Evolutionary conservation across 2,329 filamentous ascomycete species (phyloP).

Genomic region (Gnomoniopsis sp.): DNA sequence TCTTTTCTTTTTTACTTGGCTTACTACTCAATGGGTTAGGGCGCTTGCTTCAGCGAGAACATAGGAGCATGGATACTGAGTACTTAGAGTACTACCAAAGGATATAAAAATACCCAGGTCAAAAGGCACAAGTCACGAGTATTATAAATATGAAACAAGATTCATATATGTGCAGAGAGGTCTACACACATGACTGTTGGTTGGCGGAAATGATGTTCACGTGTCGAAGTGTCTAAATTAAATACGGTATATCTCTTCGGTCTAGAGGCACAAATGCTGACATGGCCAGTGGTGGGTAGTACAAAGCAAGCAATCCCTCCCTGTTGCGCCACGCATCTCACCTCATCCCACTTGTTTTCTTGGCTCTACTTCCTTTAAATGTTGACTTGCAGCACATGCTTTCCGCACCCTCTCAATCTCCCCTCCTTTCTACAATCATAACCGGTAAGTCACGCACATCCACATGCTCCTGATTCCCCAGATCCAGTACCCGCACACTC

Average conservation of each 20-base stretch:
- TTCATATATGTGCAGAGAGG: too few relatives aligned
- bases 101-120: conserved; percentile 9
- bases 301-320: neutral
- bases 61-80: neutral
- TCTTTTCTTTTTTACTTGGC: neutral
- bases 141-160: neutral
- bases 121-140: neutral
- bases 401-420: conserved; percentile 7
- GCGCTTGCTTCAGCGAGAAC: neutral
- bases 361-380: neutral
- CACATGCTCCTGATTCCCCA: conserved; percentile 71
- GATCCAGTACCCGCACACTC: conserved; percentile 68
- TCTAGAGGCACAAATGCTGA: neutral
- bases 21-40: neutral
- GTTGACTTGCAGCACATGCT: too few relatives aligned
- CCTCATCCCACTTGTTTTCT: neutral
- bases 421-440: conserved; percentile 50
- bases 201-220: neutral
- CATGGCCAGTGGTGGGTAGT: neutral
- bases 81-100: conserved; percentile 1
- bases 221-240: too few relatives aligned
- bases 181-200: too few relatives aligned
- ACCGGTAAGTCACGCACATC: conserved; percentile 73
- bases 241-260: neutral
- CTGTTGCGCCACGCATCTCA: neutral